Evolutionary conservation across 495 filamentous ascomycete genomes (phyloP).

Genomic region (Parathielavia appendiculata): DNA sequence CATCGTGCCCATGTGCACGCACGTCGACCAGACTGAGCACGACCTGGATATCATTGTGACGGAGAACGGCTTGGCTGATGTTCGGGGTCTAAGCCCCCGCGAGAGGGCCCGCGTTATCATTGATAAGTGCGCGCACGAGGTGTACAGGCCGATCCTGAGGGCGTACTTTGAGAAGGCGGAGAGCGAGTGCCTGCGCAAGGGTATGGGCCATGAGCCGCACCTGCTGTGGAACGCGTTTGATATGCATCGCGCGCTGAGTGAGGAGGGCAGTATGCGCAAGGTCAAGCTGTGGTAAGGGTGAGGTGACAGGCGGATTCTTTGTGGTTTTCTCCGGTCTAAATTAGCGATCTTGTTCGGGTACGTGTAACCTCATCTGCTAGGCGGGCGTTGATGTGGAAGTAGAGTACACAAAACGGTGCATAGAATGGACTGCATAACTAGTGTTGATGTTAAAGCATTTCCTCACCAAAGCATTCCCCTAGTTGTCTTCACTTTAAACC

Average conservation of each 20-base stretch:
- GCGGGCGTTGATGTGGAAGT: no score
- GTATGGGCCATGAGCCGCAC: slow-evolving; percentile 87
- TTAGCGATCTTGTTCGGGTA: not conserved
- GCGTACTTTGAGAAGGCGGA: slow-evolving; percentile 87
- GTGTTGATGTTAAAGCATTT: no score
- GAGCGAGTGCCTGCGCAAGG: slow-evolving; percentile 80
- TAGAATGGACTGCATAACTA: no score
- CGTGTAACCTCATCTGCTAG: no score
- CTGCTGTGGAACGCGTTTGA: slow-evolving; percentile 79
- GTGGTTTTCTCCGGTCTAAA: not conserved
- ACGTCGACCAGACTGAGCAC: slow-evolving; percentile 91
- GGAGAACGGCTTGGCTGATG: slow-evolving; percentile 82
- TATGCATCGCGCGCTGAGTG: slow-evolving; percentile 77
- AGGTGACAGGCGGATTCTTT: not conserved
- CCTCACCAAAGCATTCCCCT: no score
- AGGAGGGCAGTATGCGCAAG: slow-evolving; percentile 84
- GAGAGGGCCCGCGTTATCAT: slow-evolving; percentile 85
- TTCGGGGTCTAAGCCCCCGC: slow-evolving; percentile 71
- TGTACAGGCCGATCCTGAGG: slow-evolving; percentile 74
- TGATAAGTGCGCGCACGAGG: slow-evolving; percentile 80
- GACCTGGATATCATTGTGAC: slow-evolving; percentile 85
- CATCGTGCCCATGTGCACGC: slow-evolving; percentile 90
- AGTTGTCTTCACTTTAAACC: no score
- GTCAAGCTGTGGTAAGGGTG: slow-evolving; percentile 42
- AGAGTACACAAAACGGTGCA: no score